These are phyloP conservation scores for Candida frijolesensis DNA, from an alignment of 1,139 yeast genomes.

Conservation along the genomic window DNA sequence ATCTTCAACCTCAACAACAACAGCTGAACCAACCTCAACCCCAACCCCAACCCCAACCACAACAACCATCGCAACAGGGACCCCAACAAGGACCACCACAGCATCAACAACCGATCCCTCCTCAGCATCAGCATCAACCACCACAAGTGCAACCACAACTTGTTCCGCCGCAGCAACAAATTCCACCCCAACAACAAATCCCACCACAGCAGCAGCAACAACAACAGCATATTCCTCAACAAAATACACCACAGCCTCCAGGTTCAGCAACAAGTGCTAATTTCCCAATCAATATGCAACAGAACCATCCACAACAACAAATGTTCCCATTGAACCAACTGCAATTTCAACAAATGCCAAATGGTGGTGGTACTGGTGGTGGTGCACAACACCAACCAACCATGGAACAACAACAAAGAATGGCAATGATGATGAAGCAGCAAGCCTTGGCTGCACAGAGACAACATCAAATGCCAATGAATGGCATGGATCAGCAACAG, in stretches of 20 bases:
- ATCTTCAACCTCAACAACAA: constrained; percentile 13
- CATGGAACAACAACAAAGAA: constrained; percentile 11
- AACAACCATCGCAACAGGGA: constrained; percentile 4
- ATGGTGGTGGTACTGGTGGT: constrained; percentile 7
- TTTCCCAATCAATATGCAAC: constrained; percentile 23
- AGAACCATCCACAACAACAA: constrained; percentile 29
- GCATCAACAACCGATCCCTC: constrained; percentile 21
- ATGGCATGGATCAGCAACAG: constrained; percentile 24
- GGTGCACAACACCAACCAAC: constrained; percentile 15
- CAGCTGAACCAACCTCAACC: constrained; percentile 23
- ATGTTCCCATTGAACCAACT: constrained; percentile 19
- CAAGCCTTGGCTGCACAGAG: constrained; percentile 13
- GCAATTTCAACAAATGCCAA: constrained; percentile 16
- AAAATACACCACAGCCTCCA: constrained; percentile 12
- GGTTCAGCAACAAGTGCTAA: constrained; percentile 26
- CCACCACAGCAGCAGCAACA: constrained; percentile 10
- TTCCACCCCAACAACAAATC: constrained; percentile 15
- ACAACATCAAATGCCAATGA: constrained; percentile 14
- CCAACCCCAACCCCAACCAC: constrained; percentile 1
- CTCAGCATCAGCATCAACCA: constrained; percentile 21
- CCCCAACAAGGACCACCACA: constrained; percentile 18
- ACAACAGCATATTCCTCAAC: constrained; percentile 6
- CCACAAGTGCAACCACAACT: constrained; percentile 11
- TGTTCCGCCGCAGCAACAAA: constrained; percentile 5
- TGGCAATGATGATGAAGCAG: constrained; percentile 18